phyloP scores from a whole-genome alignment of 495 filamentous ascomycete genomes.

The Neohortaea acidophila region DNA sequence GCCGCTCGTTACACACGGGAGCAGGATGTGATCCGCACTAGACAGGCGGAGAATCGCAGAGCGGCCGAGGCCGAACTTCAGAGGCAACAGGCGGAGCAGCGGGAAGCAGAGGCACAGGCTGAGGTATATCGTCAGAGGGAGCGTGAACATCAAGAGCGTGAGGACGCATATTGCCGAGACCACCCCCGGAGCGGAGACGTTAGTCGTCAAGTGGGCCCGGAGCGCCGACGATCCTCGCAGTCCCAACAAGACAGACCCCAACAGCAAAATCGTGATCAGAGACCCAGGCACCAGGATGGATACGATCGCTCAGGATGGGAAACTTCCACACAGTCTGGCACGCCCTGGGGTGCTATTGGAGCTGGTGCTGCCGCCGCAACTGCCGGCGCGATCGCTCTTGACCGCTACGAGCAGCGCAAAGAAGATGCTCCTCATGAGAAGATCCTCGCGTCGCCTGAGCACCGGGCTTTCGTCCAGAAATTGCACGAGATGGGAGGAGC shows the following conservation, averaged over 20 bases:
- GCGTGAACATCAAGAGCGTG: slow-evolving; percentile 4
- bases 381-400: slow-evolving; percentile 17
- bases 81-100: slow-evolving; percentile 1
- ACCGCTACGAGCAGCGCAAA: slow-evolving; percentile 6
- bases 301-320: slow-evolving; percentile 12
- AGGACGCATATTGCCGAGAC: slow-evolving; percentile 12
- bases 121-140: slow-evolving; percentile 11
- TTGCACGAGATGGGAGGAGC: no score
- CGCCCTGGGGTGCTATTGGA: slow-evolving; percentile 16
- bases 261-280: not conserved
- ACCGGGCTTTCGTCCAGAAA: no score
- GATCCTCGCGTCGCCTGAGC: no score
- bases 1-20: slow-evolving; percentile 11
- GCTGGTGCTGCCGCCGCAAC: slow-evolving; percentile 21
- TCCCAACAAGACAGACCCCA: no score
- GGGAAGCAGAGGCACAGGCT: slow-evolving; percentile 1
- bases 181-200: no score
- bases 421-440: no score
- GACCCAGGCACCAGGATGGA: not conserved
- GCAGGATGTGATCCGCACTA: slow-evolving; percentile 5
- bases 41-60: slow-evolving; percentile 6
- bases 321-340: slow-evolving; percentile 10
- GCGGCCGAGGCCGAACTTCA: slow-evolving; percentile 13
- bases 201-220: no score
- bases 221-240: no score